Evolutionary conservation across 495 filamentous ascomycete species (phyloP).

Genomic region (Hyphodiscus hymeniophilus): DNA sequence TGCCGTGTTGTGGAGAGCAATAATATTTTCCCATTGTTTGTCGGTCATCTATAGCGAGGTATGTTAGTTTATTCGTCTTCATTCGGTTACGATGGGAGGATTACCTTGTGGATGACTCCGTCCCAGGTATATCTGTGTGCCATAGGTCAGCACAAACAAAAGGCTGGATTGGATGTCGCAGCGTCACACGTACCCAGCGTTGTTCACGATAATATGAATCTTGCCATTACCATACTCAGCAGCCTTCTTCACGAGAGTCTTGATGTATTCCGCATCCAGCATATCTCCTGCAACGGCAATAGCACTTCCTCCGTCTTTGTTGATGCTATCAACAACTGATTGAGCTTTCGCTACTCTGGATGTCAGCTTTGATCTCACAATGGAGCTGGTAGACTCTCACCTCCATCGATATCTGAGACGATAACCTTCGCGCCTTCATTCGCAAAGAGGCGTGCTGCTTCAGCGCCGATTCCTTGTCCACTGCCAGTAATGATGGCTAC

Average conservation of each 20-base stretch:
- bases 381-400: slow-evolving; percentile 31
- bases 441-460: slow-evolving; percentile 70
- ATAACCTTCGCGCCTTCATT: slow-evolving; percentile 81
- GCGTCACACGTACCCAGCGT: slow-evolving; percentile 48
- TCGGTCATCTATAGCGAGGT: slow-evolving; percentile 58
- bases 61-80: not conserved
- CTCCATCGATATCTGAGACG: slow-evolving; percentile 69
- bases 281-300: slow-evolving; percentile 67
- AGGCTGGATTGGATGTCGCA: too few species aligned
- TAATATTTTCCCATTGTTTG: slow-evolving; percentile 84
- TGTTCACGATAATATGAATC: slow-evolving; percentile 83
- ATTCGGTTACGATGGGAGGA: slow-evolving; percentile 7
- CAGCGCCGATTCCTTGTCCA: slow-evolving; percentile 86
- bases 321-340: slow-evolving; percentile 45
- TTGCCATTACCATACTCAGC: slow-evolving; percentile 78
- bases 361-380: slow-evolving; percentile 10
- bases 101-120: slow-evolving; percentile 78
- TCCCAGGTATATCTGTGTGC: slow-evolving; percentile 61
- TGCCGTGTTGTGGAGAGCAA: slow-evolving; percentile 70
- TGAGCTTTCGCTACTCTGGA: slow-evolving; percentile 49
- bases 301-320: slow-evolving; percentile 51
- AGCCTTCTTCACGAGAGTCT: slow-evolving; percentile 58
- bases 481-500: slow-evolving; percentile 82
- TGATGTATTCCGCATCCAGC: slow-evolving; percentile 56
- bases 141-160: slow-evolving; percentile 4